These are phyloP conservation scores for Aspergillus pseudotamarii DNA, from an alignment of 2,329 filamentous ascomycete species.

Conservation along the genomic window DNA sequence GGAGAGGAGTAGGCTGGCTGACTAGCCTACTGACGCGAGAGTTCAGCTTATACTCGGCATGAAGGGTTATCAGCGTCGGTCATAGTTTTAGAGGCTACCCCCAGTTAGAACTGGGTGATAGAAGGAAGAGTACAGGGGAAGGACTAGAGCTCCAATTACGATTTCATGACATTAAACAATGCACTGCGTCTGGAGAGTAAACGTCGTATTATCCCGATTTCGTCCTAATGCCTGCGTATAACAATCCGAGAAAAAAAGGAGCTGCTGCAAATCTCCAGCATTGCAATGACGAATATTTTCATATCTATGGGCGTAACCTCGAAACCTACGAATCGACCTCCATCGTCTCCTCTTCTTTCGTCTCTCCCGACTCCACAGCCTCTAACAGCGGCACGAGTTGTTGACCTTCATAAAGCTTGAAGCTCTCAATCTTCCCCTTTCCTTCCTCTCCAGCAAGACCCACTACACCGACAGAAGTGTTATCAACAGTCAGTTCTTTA, in stretches of 20 bases:
- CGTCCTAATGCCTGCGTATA: slow-evolving; percentile 13
- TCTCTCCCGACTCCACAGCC: slow-evolving; percentile 56
- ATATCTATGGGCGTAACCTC: slow-evolving; percentile 30
- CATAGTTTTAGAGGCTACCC: slow-evolving; percentile 56
- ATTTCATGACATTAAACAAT: not conserved
- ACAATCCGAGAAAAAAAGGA: slow-evolving; percentile 7
- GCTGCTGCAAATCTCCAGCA: slow-evolving; percentile 6
- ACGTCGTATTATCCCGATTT: slow-evolving; percentile 15
- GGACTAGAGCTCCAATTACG: not conserved
- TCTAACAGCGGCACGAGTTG: slow-evolving; percentile 87
- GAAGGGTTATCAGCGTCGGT: slow-evolving; percentile 69
- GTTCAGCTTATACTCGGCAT: slow-evolving; percentile 63
- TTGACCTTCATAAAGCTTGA: slow-evolving; percentile 88
- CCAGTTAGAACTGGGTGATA: not conserved
- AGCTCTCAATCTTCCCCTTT: slow-evolving; percentile 69
- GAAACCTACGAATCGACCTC: slow-evolving; percentile 56
- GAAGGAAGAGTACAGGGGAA: not conserved
- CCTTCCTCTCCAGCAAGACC: slow-evolving; percentile 61
- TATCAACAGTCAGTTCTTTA: slow-evolving; percentile 95
- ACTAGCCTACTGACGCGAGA: not conserved
- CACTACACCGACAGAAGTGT: slow-evolving; percentile 87
- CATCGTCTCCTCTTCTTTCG: slow-evolving; percentile 52
- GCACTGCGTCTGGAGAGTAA: not conserved
- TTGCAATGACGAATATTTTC: slow-evolving; percentile 1
- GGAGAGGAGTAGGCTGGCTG: not conserved